These are phyloP conservation scores for Ophiostoma himal-ulmi DNA, from an alignment of 2,329 filamentous ascomycete genomes.

Conservation along the genomic window DNA sequence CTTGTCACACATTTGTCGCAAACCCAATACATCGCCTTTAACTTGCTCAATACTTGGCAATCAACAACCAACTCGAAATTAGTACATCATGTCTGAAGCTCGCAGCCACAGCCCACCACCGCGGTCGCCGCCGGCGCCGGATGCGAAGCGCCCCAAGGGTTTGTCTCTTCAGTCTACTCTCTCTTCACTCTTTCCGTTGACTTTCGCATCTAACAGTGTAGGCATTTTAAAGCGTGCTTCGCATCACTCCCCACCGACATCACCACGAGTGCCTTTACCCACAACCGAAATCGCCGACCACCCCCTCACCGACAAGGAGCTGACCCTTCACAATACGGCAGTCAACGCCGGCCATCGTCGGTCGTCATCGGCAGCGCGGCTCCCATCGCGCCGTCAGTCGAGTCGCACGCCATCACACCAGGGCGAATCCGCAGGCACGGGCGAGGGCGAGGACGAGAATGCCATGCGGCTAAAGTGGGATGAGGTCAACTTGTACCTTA, in stretches of 20 bases:
- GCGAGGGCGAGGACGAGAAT: slow-evolving; percentile 42
- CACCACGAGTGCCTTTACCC: slow-evolving; percentile 41
- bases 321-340: slow-evolving; percentile 90
- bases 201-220: slow-evolving; percentile 34
- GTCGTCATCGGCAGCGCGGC: slow-evolving; percentile 67
- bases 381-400: slow-evolving; percentile 68
- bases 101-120: neutral
- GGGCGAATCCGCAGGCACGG: slow-evolving; percentile 22
- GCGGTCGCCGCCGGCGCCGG: slow-evolving; percentile 40
- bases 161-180: slow-evolving; percentile 23
- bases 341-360: slow-evolving; percentile 86
- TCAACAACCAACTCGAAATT: neutral
- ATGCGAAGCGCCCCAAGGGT: slow-evolving; percentile 45
- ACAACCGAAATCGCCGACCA: slow-evolving; percentile 38
- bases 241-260: slow-evolving; percentile 53
- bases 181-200: neutral
- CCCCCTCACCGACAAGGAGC: slow-evolving; percentile 69
- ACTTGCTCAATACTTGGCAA: neutral
- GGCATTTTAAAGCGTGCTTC: slow-evolving; percentile 93
- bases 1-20: neutral
- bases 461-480: slow-evolving; percentile 91
- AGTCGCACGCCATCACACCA: slow-evolving; percentile 43
- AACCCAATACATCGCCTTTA: neutral
- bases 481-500: slow-evolving; percentile 93
- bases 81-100: slow-evolving; percentile 18